These are phyloP conservation scores for Fraxinus excelsior DNA, from an alignment of 257 asterid genomes.

Conservation along the genomic window DNA sequence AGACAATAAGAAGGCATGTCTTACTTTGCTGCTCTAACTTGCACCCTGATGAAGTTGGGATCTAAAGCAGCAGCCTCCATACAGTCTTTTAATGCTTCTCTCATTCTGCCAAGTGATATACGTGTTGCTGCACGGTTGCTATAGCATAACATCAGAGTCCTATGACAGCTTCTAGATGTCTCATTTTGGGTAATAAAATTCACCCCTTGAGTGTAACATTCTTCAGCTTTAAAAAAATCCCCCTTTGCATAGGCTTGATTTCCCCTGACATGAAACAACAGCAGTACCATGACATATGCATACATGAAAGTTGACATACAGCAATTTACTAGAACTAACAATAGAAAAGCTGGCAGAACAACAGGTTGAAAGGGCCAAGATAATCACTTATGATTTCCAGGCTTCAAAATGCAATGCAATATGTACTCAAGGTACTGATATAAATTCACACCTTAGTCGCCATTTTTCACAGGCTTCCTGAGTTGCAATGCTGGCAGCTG, in stretches of 20 bases:
- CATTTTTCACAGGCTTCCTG: constrained; percentile 96
- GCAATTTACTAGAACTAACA: constrained; percentile 14
- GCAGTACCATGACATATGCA: constrained; percentile 30
- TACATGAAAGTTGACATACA: not conserved
- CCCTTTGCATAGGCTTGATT: constrained; percentile 94
- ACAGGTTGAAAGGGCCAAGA: constrained; percentile 14
- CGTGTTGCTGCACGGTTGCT: constrained; percentile 98
- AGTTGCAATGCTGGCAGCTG: constrained; percentile 61
- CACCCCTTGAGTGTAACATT: constrained; percentile 79
- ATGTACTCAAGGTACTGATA: not conserved
- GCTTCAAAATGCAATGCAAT: not conserved
- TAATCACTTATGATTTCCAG: not conserved
- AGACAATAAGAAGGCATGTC: constrained; percentile 19
- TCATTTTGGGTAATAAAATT: constrained; percentile 65
- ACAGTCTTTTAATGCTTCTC: constrained; percentile 94
- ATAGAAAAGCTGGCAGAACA: not conserved
- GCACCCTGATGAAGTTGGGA: constrained; percentile 80
- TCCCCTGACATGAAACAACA: constrained; percentile 65
- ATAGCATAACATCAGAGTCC: constrained; percentile 85
- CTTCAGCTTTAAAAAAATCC: constrained; percentile 84
- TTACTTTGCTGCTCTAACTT: constrained; percentile 96
- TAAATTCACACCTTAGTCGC: constrained; percentile 71
- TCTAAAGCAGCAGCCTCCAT: constrained; percentile 72
- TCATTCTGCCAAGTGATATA: constrained; percentile 85
- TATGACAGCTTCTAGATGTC: constrained; percentile 70